These are phyloP conservation scores for Escovopsis sp. DNA, from an alignment of 2,329 filamentous ascomycete species.

Conservation along the genomic window DNA sequence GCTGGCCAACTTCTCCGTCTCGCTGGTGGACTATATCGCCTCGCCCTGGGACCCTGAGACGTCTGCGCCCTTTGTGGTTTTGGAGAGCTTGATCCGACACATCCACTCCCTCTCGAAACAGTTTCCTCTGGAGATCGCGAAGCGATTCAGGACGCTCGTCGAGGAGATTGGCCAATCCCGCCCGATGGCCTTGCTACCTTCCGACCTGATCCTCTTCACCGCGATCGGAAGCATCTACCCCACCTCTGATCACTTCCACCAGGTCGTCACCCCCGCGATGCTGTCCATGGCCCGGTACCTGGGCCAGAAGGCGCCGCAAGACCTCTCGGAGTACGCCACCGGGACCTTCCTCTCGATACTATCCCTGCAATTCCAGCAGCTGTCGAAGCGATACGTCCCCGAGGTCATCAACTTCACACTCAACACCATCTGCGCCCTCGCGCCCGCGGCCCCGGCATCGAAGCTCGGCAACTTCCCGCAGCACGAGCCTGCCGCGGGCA, in stretches of 20 bases:
- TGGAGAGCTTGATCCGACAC: slow-evolving; percentile 77
- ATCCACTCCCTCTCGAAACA: slow-evolving; percentile 84
- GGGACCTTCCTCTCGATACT: slow-evolving; percentile 72
- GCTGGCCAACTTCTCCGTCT: slow-evolving; percentile 51
- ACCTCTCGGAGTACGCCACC: slow-evolving; percentile 50
- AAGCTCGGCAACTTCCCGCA: slow-evolving; percentile 44
- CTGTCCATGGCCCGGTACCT: slow-evolving; percentile 75
- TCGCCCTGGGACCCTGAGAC: slow-evolving; percentile 28
- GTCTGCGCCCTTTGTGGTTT: slow-evolving; percentile 45
- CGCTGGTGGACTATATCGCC: slow-evolving; percentile 49
- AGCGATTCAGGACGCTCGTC: slow-evolving; percentile 63
- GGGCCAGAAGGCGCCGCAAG: slow-evolving; percentile 56
- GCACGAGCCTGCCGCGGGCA: slow-evolving; percentile 37
- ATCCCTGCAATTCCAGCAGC: slow-evolving; percentile 64
- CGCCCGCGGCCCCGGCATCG: slow-evolving; percentile 36
- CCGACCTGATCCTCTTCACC: slow-evolving; percentile 71
- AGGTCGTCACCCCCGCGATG: slow-evolving; percentile 81
- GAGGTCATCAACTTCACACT: slow-evolving; percentile 73
- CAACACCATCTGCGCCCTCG: slow-evolving; percentile 55
- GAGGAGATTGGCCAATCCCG: slow-evolving; percentile 34
- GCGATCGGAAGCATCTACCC: slow-evolving; percentile 78
- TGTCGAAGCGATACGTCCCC: slow-evolving; percentile 78
- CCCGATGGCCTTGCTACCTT: slow-evolving; percentile 39
- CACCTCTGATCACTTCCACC: slow-evolving; percentile 94
- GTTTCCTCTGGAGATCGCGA: slow-evolving; percentile 64